Percentiles rank a stretch among this genome's conserved stretches.
phyloP scores from a whole-genome alignment of 768 basidiomycete genomes.

The Termitomyces bulborhizus region DNA sequence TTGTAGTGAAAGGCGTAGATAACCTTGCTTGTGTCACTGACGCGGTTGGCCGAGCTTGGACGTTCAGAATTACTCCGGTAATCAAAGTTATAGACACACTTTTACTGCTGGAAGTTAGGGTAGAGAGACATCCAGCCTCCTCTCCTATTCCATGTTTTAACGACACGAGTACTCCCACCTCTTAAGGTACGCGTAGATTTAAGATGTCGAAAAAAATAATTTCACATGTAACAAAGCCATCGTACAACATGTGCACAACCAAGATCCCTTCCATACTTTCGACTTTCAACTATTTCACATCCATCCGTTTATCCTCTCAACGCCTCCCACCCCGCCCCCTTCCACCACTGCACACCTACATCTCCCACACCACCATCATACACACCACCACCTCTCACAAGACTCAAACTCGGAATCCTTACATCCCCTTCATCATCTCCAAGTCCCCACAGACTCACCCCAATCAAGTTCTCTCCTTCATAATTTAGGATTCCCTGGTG shows the following conservation, averaged over 20 bases:
- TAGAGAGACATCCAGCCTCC: too few species aligned
- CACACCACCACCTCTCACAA: slow-evolving; percentile 1
- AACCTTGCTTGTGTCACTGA: slow-evolving; percentile 61
- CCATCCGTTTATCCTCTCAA: neutral
- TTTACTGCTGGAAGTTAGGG: too few species aligned
- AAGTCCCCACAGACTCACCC: slow-evolving; percentile 12
- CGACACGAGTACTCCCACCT: slow-evolving; percentile 37
- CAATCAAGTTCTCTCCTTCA: slow-evolving; percentile 8
- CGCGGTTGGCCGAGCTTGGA: slow-evolving; percentile 69
- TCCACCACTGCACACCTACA: slow-evolving; percentile 3
- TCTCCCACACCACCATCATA: slow-evolving; percentile 11
- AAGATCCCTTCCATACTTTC: too few species aligned
- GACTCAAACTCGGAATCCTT: slow-evolving; percentile 6
- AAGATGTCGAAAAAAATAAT: neutral
- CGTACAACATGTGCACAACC: slow-evolving; percentile 1
- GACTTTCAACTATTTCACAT: neutral
- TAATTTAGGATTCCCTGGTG: slow-evolving; percentile 12
- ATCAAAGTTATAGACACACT: too few species aligned
- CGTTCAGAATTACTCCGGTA: slow-evolving; percentile 26
- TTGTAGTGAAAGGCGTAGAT: slow-evolving; percentile 14
- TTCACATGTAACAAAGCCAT: slow-evolving; percentile 19
- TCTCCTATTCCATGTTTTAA: slow-evolving; percentile 59
- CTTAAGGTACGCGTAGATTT: slow-evolving; percentile 42
- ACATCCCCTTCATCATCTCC: slow-evolving; percentile 5
- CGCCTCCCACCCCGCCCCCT: slow-evolving; percentile 2